phyloP scores from a whole-genome alignment of 2,329 filamentous ascomycete genomes.

The Aureobasidium melanogenum region DNA sequence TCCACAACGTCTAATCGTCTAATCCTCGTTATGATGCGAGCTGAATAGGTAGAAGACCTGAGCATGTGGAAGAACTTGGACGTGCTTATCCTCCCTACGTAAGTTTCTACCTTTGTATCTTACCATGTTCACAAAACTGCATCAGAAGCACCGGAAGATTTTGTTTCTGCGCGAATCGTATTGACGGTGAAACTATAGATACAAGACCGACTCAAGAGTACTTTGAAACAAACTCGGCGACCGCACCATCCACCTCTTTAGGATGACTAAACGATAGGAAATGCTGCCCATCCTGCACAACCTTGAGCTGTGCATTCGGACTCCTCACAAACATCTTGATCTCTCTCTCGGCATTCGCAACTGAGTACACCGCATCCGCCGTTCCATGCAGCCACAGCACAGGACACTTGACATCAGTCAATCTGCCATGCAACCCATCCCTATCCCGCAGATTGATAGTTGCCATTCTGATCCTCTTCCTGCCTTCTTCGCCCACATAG shows the following conservation, averaged over 20 bases:
- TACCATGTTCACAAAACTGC: no score
- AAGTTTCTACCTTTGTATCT: no score
- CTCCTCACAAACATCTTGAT: constrained; percentile 40
- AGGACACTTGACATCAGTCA: constrained; percentile 42
- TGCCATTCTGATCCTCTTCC: constrained; percentile 40
- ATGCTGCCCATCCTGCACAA: not conserved
- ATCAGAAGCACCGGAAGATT: no score
- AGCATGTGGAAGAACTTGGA: no score
- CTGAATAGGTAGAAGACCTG: no score
- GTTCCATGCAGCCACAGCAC: constrained; percentile 44
- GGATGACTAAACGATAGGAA: not conserved
- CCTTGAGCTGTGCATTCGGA: constrained; percentile 9
- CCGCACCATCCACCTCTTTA: constrained; percentile 25
- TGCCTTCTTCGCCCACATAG: constrained; percentile 42
- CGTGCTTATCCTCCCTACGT: no score
- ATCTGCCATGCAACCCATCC: constrained; percentile 37
- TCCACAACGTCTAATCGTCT: no score
- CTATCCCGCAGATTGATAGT: constrained; percentile 41
- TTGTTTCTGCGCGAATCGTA: no score
- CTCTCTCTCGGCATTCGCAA: constrained; percentile 37
- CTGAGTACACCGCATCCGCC: constrained; percentile 32
- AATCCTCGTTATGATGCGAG: no score
- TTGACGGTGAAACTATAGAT: no score
- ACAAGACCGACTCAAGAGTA: no score
- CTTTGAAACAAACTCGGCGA: constrained; percentile 19